phyloP scores from a whole-genome alignment of 1,139 yeast species.

The Blastobotrys serpentis region DNA sequence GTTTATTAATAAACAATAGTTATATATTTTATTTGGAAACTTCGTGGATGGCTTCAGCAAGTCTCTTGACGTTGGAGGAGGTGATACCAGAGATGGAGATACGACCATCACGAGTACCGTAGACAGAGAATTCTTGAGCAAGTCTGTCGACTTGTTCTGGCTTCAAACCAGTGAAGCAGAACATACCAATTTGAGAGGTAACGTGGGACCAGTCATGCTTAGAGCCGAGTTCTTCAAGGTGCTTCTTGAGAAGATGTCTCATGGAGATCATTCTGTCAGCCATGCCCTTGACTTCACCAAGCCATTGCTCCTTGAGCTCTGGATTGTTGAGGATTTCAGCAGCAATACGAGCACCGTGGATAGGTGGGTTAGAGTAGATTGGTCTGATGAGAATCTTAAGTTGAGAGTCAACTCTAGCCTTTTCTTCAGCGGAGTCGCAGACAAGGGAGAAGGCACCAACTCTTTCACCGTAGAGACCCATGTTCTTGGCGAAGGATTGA shows the following conservation, averaged over 20 bases:
- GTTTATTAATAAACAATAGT: background rate
- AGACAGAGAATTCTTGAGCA: constrained; percentile 76
- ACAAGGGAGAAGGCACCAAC: constrained; percentile 76
- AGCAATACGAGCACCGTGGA: constrained; percentile 93
- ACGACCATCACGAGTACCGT: constrained; percentile 70
- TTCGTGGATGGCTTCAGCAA: constrained; percentile 73
- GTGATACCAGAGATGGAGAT: constrained; percentile 94
- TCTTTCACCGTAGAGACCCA: constrained; percentile 98
- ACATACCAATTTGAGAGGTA: constrained; percentile 92
- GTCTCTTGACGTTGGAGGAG: constrained; percentile 70
- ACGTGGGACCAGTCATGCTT: constrained; percentile 95
- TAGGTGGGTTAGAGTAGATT: constrained; percentile 91
- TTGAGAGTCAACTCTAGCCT: constrained; percentile 61
- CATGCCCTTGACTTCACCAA: constrained; percentile 82
- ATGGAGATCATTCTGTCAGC: constrained; percentile 76
- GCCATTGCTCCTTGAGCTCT: constrained; percentile 75
- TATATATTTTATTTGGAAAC: constrained; percentile 26
- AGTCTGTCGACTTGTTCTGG: constrained; percentile 78
- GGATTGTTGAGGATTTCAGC: constrained; percentile 68
- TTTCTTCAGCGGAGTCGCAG: constrained; percentile 39
- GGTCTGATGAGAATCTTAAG: constrained; percentile 75
- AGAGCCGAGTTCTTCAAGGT: constrained; percentile 64
- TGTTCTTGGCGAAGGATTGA: constrained; percentile 97
- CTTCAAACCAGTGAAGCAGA: constrained; percentile 85
- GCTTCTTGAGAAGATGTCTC: constrained; percentile 66